Evolutionary conservation across 257 asterid genomes (phyloP).

Genomic region (Nicotiana paniculata): DNA sequence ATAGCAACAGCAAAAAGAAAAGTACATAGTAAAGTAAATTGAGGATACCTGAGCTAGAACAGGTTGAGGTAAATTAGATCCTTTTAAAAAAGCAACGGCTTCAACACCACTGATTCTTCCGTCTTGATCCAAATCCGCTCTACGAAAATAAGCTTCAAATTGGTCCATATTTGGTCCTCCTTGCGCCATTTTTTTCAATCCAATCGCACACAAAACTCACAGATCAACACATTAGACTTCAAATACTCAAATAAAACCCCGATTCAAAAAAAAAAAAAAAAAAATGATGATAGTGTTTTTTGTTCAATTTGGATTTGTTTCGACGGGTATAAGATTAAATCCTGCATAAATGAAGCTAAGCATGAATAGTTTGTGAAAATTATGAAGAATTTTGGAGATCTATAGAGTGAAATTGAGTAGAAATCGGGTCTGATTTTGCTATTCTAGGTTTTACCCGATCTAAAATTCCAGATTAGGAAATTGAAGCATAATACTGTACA

Average conservation of each 20-base stretch:
- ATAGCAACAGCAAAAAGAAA: neutral
- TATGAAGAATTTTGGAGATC: neutral
- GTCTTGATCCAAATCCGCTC: conserved; percentile 94
- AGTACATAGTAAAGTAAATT: neutral
- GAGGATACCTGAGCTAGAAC: conserved; percentile 71
- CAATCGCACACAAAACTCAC: neutral
- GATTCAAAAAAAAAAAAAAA: neutral
- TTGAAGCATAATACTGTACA: neutral
- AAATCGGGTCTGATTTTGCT: neutral
- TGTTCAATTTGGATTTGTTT: neutral
- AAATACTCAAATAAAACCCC: neutral
- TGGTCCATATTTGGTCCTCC: conserved; percentile 48
- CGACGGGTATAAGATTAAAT: neutral
- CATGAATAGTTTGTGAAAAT: neutral
- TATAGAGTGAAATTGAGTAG: neutral
- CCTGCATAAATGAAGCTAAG: neutral
- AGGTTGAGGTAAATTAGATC: conserved; percentile 74
- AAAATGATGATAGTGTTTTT: neutral
- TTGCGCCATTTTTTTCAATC: conserved; percentile 34
- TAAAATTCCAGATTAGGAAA: neutral
- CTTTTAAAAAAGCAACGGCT: conserved; percentile 77
- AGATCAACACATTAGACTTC: conserved; percentile 8
- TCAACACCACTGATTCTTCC: conserved; percentile 90
- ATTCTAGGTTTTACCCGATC: conserved; percentile 9
- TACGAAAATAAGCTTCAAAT: conserved; percentile 73